phyloP scores from a whole-genome alignment of 495 filamentous ascomycete genomes.

The Aspergillus sclerotioniger region DNA sequence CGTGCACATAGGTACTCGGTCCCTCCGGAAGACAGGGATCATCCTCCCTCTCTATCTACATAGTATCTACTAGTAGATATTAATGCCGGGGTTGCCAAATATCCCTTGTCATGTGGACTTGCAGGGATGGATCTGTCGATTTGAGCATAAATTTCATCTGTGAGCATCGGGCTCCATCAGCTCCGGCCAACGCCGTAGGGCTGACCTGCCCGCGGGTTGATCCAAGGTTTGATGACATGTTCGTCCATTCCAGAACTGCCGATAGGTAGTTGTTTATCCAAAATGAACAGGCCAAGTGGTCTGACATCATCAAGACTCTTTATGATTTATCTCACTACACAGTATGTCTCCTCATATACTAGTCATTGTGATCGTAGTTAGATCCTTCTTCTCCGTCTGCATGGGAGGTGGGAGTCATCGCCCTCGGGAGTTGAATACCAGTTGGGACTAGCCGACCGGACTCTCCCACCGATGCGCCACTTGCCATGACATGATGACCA shows the following conservation, averaged over 20 bases:
- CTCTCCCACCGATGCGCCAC: background rate
- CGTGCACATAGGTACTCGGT: no score
- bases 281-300: background rate
- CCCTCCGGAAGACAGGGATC: no score
- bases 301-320: background rate
- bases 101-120: background rate
- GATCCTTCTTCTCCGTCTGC: no score
- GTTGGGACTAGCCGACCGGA: background rate
- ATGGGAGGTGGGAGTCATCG: background rate
- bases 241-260: conserved; percentile 1
- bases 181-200: conserved; percentile 1
- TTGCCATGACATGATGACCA: no score
- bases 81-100: background rate
- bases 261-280: background rate
- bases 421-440: background rate
- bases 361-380: no score
- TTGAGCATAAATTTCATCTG: background rate
- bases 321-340: background rate
- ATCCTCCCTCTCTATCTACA: no score
- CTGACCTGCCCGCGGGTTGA: background rate
- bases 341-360: no score
- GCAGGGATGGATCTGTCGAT: background rate
- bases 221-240: background rate
- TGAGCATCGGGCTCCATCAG: background rate
- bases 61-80: no score